Evolutionary conservation across 352 stramenopile species (phyloP).

Genomic region (Globisporangium rhizosaccharum): DNA sequence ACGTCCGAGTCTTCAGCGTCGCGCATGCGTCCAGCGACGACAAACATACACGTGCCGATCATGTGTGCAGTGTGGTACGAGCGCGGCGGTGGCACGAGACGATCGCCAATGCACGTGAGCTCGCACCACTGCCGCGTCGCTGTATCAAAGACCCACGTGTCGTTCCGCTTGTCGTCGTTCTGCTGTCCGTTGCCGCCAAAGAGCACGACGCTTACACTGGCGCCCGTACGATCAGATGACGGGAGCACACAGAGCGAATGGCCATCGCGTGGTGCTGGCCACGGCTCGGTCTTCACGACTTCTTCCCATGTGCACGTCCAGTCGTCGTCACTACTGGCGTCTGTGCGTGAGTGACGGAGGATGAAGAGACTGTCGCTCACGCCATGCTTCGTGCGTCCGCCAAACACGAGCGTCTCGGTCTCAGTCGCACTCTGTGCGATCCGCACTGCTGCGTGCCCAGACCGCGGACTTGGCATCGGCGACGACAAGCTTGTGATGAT

Average conservation of each 20-base stretch:
- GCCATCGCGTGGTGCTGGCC: conserved; percentile 47
- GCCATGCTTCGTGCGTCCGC: conserved; percentile 53
- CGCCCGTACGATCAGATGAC: not conserved
- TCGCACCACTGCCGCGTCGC: conserved; percentile 26
- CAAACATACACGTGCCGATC: conserved; percentile 41
- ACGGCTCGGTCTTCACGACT: conserved; percentile 5
- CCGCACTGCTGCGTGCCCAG: conserved; percentile 42
- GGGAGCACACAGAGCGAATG: conserved; percentile 47
- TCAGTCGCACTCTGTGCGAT: conserved; percentile 11
- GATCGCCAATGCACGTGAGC: conserved; percentile 32
- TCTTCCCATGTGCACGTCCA: conserved; percentile 25
- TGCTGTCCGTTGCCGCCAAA: conserved; percentile 72
- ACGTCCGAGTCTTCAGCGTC: conserved; percentile 37
- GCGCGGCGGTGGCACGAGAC: conserved; percentile 25
- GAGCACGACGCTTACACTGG: conserved; percentile 20
- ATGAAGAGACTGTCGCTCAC: conserved; percentile 47
- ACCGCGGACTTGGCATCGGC: conserved; percentile 28
- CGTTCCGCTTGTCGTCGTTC: conserved; percentile 64
- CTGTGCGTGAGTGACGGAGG: conserved; percentile 2
- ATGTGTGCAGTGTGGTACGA: conserved; percentile 68
- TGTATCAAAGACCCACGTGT: conserved; percentile 62
- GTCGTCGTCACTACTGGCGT: not conserved
- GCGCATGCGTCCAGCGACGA: conserved; percentile 54
- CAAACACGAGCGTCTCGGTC: conserved; percentile 40
- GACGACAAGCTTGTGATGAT: conserved; percentile 5